These are phyloP conservation scores for Scheffersomyces cryptocercus DNA, from an alignment of 1,139 yeast species.

Conservation along the genomic window DNA sequence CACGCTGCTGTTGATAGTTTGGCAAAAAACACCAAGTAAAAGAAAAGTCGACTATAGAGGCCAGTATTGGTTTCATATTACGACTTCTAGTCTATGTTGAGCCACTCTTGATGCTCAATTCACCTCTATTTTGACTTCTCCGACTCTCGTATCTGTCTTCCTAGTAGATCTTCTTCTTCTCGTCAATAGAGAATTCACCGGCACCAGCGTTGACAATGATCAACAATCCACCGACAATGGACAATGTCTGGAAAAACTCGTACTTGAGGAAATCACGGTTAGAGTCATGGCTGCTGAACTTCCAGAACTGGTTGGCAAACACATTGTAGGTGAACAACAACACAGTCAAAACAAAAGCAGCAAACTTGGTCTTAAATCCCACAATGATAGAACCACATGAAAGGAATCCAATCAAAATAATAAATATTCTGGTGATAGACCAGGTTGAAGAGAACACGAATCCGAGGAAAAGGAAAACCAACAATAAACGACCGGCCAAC, in stretches of 20 bases:
- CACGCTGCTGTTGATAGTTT: no score
- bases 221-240: constrained; percentile 92
- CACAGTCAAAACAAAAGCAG: constrained; percentile 78
- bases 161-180: constrained; percentile 90
- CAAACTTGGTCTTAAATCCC: constrained; percentile 90
- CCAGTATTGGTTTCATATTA: no score
- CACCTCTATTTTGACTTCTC: no score
- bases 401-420: constrained; percentile 69
- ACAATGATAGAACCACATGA: constrained; percentile 81
- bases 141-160: no score
- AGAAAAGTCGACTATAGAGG: no score
- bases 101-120: no score
- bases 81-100: no score
- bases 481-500: constrained; percentile 83
- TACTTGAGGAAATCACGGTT: constrained; percentile 89
- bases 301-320: constrained; percentile 88
- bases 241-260: constrained; percentile 91
- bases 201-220: constrained; percentile 95
- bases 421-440: constrained; percentile 64
- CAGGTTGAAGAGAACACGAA: constrained; percentile 79
- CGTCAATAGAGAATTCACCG: constrained; percentile 90
- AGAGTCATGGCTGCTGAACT: constrained; percentile 65
- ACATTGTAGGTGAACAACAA: constrained; percentile 76
- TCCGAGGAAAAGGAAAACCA: constrained; percentile 82
- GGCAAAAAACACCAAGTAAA: no score